Evolutionary conservation across 768 basidiomycete genomes (phyloP).

Genomic region (Pholiota microspora): DNA sequence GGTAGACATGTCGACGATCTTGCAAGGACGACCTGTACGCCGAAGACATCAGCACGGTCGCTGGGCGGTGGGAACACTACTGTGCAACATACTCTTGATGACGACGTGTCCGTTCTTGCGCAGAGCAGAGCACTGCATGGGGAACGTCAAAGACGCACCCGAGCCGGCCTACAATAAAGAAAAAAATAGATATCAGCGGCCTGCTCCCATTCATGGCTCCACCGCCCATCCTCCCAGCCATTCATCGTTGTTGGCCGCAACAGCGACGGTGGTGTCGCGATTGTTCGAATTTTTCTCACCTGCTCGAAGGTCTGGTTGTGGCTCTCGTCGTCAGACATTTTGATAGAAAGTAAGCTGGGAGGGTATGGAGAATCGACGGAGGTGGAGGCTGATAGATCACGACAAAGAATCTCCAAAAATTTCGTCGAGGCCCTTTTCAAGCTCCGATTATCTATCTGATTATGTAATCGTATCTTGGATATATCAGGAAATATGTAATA

Average conservation of each 20-base stretch:
- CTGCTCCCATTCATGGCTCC: neutral
- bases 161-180: constrained; percentile 55
- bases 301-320: constrained; percentile 88
- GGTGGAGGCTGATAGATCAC: constrained; percentile 19
- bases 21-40: constrained; percentile 82
- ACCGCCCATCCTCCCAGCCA: neutral
- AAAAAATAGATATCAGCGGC: neutral
- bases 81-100: constrained; percentile 70
- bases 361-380: constrained; percentile 7
- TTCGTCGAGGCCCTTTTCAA: constrained; percentile 32
- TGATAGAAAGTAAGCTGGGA: constrained; percentile 26
- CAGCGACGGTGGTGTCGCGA: too few relatives aligned
- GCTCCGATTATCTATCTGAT: constrained; percentile 28
- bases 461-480: constrained; percentile 21
- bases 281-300: constrained; percentile 30
- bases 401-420: constrained; percentile 26
- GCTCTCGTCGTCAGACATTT: constrained; percentile 87
- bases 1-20: constrained; percentile 99
- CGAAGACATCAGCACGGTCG: neutral
- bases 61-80: too few relatives aligned
- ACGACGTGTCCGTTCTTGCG: constrained; percentile 92
- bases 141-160: constrained; percentile 77
- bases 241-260: neutral
- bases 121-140: constrained; percentile 96
- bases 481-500: constrained; percentile 11